Evolutionary conservation across 2,329 filamentous ascomycete genomes (phyloP).

Genomic region (Immersiporthe knoxdaviesiana): DNA sequence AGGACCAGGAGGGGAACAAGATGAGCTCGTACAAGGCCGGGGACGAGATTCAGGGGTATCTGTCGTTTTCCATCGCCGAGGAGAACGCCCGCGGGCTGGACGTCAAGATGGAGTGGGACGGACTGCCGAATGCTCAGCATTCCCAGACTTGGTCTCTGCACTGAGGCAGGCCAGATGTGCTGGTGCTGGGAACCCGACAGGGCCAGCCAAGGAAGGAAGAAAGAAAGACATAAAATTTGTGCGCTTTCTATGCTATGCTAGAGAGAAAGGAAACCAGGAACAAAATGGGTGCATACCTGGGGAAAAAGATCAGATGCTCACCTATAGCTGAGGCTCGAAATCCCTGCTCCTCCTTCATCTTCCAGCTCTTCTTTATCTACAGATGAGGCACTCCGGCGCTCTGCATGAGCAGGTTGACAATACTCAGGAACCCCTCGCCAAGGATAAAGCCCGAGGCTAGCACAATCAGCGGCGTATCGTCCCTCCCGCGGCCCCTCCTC

Average conservation of each 20-base stretch:
- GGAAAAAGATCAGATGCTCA: neutral
- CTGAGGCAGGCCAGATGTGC: conserved; percentile 32
- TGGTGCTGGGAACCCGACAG: neutral
- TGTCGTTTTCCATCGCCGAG: conserved; percentile 71
- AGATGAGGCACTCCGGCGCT: conserved; percentile 77
- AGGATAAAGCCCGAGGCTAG: conserved; percentile 87
- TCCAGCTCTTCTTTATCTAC: conserved; percentile 39
- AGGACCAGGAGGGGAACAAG: conserved; percentile 52
- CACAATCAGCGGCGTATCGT: conserved; percentile 83
- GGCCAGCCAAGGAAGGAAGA: neutral
- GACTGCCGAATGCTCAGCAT: conserved; percentile 34
- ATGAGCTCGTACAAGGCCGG: conserved; percentile 51
- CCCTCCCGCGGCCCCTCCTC: conserved; percentile 55
- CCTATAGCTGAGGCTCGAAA: no score
- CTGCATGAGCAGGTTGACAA: conserved; percentile 83
- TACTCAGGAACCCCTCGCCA: conserved; percentile 89
- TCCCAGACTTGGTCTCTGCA: conserved; percentile 57
- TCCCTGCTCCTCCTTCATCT: neutral
- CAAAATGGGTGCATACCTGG: neutral
- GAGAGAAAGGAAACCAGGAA: neutral
- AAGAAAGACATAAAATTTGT: conserved; percentile 24
- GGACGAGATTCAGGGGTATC: conserved; percentile 64
- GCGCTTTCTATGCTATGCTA: neutral
- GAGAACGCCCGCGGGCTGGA: conserved; percentile 71
- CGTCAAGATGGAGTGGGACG: conserved; percentile 66